A percentile compares a stretch with the other conserved stretches of the same genome.
phyloP scores from a whole-genome alignment of 495 filamentous ascomycete genomes.

The Tuber indicum region DNA sequence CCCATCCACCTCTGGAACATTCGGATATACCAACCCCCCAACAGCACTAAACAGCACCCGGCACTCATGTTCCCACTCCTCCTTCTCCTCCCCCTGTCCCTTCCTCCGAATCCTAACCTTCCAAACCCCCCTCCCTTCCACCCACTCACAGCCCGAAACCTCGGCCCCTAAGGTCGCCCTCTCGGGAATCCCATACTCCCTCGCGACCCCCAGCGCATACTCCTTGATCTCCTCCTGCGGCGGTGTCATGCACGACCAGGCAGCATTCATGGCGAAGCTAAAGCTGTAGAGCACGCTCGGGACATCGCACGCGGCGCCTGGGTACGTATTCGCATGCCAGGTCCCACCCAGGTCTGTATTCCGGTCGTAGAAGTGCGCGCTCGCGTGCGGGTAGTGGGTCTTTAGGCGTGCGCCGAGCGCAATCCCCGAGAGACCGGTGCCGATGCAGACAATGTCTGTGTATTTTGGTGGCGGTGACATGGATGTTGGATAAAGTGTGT shows the following conservation, averaged over 20 bases:
- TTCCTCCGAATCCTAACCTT: slow-evolving; percentile 42
- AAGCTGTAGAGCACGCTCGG: slow-evolving; percentile 46
- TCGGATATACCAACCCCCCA: slow-evolving; percentile 50
- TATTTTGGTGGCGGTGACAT: background rate
- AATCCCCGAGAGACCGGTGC: background rate
- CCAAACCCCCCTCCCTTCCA: slow-evolving; percentile 47
- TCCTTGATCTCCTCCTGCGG: slow-evolving; percentile 47
- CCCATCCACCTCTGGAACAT: slow-evolving; percentile 47
- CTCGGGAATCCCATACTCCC: slow-evolving; percentile 46
- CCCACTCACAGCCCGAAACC: slow-evolving; percentile 47
- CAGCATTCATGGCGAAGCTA: slow-evolving; percentile 48
- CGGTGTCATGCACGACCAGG: slow-evolving; percentile 48
- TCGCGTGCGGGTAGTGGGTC: background rate
- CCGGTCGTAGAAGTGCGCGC: background rate
- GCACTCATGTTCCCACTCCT: slow-evolving; percentile 44
- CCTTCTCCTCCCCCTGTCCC: slow-evolving; percentile 16
- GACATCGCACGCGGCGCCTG: slow-evolving; percentile 22
- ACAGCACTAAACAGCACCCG: slow-evolving; percentile 56
- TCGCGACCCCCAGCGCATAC: slow-evolving; percentile 47
- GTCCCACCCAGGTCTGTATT: background rate
- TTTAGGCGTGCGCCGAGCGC: background rate
- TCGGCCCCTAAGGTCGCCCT: slow-evolving; percentile 47
- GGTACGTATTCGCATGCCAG: slow-evolving; percentile 4
- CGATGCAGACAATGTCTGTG: background rate
- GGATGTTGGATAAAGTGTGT: background rate